Evolutionary conservation across 257 asterid genomes (phyloP).

Genomic region (Nicotiana attenuata): DNA sequence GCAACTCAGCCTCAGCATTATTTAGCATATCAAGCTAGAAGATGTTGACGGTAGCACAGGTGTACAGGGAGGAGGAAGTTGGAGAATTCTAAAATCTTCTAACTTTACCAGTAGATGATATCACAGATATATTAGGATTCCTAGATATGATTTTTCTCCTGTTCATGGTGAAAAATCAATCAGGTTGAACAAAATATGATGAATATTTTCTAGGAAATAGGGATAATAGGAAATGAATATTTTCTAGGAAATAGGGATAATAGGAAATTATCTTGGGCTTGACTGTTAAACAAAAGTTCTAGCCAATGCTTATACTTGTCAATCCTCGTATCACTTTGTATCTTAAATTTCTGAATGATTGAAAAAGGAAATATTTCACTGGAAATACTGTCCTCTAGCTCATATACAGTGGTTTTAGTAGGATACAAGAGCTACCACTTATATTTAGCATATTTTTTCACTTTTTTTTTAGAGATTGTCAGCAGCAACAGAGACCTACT

Average conservation of each 20-base stretch:
- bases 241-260: too few species aligned
- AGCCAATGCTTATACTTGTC: background rate
- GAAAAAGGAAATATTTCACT: background rate
- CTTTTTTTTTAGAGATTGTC: background rate
- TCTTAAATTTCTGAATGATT: background rate
- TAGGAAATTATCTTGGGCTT: background rate
- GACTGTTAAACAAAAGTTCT: background rate
- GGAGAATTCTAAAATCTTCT: background rate
- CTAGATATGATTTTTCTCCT: background rate
- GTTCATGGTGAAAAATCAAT: background rate
- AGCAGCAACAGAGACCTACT: background rate
- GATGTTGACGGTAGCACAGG: background rate
- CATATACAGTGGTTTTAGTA: background rate
- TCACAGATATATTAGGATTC: background rate
- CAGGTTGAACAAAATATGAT: too few species aligned
- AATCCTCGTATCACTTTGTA: background rate
- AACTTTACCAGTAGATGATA: too few species aligned
- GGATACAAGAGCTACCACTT: background rate
- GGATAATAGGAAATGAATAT: background rate
- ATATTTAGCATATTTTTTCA: background rate
- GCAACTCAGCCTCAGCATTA: background rate
- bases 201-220: background rate
- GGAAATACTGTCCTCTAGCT: background rate
- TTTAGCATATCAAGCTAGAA: slow-evolving; percentile 1
- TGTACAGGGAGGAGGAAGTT: background rate